These are phyloP conservation scores for Testicularia cyperi DNA, from an alignment of 1,284 basidiomycete genomes.

Conservation along the genomic window DNA sequence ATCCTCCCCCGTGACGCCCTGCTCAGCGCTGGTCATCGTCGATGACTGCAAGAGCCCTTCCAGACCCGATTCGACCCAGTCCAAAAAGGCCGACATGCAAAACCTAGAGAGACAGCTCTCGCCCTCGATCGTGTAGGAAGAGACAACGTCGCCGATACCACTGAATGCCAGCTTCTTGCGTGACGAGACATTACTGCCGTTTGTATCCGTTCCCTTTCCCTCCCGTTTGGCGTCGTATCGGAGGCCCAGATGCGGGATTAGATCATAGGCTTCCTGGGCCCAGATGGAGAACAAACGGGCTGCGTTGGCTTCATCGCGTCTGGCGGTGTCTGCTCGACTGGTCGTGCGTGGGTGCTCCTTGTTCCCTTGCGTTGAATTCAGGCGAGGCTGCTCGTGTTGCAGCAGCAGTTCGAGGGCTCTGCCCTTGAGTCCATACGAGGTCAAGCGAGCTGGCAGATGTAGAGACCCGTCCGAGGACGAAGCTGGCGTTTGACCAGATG, in stretches of 20 bases:
- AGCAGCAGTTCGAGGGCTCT: conserved; percentile 6
- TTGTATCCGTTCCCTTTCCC: too few species aligned
- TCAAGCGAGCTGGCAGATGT: conserved; percentile 14
- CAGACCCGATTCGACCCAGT: conserved; percentile 23
- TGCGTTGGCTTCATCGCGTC: too few species aligned
- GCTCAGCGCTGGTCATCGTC: neutral
- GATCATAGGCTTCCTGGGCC: neutral
- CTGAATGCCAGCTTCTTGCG: conserved; percentile 13
- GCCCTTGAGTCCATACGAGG: conserved; percentile 27
- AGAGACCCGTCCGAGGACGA: too few species aligned
- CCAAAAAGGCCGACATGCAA: conserved; percentile 24
- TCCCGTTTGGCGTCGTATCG: neutral
- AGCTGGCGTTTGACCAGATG: too few species aligned
- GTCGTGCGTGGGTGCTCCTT: neutral
- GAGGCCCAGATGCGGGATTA: neutral
- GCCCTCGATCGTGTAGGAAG: conserved; percentile 14
- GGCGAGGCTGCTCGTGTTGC: neutral
- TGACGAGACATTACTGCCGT: too few species aligned
- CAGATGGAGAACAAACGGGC: conserved; percentile 1
- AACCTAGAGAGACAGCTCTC: conserved; percentile 20
- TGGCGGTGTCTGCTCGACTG: neutral
- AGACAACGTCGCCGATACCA: conserved; percentile 10
- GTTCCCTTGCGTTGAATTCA: too few species aligned
- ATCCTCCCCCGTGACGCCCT: neutral
- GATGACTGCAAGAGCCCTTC: neutral